A percentile compares a stretch with the other conserved stretches of the same genome.
These are phyloP conservation scores for Venturia aucupariae DNA, from an alignment of 2,329 filamentous ascomycete species.

Conservation along the genomic window DNA sequence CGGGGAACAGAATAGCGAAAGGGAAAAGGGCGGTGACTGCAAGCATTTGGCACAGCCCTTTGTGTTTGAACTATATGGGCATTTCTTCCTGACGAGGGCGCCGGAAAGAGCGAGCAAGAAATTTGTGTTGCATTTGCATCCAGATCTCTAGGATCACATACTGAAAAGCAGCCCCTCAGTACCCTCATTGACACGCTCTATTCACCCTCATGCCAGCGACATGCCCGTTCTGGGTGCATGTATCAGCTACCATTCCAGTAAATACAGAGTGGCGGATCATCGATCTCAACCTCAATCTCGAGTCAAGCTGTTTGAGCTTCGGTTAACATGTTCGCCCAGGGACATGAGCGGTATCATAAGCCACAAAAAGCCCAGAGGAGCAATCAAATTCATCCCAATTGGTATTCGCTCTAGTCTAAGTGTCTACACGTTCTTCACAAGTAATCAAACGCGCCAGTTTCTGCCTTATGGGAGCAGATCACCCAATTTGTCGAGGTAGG, in stretches of 20 bases:
- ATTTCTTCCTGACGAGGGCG: conserved; percentile 7
- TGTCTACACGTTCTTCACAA: background rate
- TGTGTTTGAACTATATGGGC: conserved; percentile 13
- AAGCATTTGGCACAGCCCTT: background rate
- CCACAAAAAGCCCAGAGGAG: too few relatives aligned
- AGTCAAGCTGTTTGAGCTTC: too few relatives aligned
- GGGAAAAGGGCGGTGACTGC: background rate
- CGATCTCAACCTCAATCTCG: too few relatives aligned
- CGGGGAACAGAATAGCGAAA: background rate
- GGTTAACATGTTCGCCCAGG: too few relatives aligned
- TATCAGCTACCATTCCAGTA: background rate
- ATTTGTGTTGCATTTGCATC: conserved; percentile 12
- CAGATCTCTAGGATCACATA: background rate
- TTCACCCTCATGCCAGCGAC: background rate
- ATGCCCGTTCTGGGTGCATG: background rate
- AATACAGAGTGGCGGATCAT: too few relatives aligned
- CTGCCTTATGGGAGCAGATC: conserved; percentile 47
- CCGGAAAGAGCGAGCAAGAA: conserved; percentile 12
- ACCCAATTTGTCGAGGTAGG: conserved; percentile 75
- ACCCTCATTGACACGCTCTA: background rate
- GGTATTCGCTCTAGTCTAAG: background rate
- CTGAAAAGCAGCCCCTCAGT: background rate
- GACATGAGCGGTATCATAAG: too few relatives aligned
- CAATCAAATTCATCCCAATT: too few relatives aligned
- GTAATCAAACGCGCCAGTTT: background rate